A percentile compares a stretch with the other conserved stretches of the same genome.
Evolutionary conservation across 176 grass and related monocot genomes (phyloP).

Genomic region (Oryza meyeriana): DNA sequence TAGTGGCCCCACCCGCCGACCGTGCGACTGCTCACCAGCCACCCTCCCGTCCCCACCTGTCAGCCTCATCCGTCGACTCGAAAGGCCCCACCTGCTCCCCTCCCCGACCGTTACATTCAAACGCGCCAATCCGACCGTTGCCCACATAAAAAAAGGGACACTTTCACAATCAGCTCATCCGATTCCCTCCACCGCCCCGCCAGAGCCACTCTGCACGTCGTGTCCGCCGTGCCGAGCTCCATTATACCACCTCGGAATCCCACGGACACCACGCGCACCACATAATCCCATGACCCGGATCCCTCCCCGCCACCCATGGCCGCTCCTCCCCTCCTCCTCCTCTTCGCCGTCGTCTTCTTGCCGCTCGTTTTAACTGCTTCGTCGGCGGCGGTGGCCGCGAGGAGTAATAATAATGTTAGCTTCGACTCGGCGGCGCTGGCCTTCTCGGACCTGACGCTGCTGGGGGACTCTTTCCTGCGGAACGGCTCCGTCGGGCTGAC

Average conservation of each 20-base stretch:
- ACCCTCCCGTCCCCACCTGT: neutral
- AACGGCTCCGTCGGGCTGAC: conserved; percentile 77
- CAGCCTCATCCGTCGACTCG: neutral
- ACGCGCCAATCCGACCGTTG: conserved; percentile 69
- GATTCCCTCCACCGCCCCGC: neutral
- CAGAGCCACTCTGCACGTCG: neutral
- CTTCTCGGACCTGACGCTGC: conserved; percentile 73
- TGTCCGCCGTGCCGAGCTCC: neutral
- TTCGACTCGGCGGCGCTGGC: conserved; percentile 74
- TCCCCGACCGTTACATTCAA: conserved; percentile 67
- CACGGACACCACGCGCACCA: neutral
- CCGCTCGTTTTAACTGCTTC: neutral
- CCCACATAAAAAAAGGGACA: conserved; percentile 4
- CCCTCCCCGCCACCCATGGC: neutral
- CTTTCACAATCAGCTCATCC: neutral
- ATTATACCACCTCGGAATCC: conserved; percentile 19
- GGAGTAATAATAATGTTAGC: conserved; percentile 25
- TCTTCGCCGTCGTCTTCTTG: neutral
- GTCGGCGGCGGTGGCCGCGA: neutral
- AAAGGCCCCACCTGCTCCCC: neutral
- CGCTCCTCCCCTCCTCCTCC: neutral
- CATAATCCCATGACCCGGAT: conserved; percentile 23
- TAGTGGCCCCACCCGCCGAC: neutral
- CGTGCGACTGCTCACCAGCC: neutral
- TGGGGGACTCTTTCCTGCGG: conserved; percentile 80